phyloP scores from a whole-genome alignment of 345 rosid genomes.

The Garcia nutans region DNA sequence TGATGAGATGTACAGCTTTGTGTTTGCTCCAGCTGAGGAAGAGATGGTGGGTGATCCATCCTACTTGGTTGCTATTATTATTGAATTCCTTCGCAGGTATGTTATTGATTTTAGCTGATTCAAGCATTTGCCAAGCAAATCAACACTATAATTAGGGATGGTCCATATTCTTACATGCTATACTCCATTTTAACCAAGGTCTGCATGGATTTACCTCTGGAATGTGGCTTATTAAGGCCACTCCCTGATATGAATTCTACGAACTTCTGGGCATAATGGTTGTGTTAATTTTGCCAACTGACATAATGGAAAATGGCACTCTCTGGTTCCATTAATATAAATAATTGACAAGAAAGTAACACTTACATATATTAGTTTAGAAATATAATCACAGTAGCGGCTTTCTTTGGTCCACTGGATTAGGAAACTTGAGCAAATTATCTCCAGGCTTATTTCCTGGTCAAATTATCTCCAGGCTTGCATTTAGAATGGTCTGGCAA shows the following conservation, averaged over 20 bases:
- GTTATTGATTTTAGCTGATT: constrained; percentile 14
- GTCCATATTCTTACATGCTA: background rate
- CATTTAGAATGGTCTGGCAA: background rate
- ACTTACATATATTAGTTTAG: background rate
- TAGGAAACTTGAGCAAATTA: constrained; percentile 3
- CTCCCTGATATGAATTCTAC: background rate
- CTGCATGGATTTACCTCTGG: background rate
- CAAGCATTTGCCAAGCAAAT: background rate
- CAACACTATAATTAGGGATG: background rate
- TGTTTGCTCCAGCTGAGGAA: constrained; percentile 86
- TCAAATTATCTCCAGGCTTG: background rate
- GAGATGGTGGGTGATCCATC: constrained; percentile 83
- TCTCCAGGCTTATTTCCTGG: no score
- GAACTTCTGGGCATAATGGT: background rate
- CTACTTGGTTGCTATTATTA: constrained; percentile 74
- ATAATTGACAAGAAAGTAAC: background rate
- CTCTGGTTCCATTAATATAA: background rate
- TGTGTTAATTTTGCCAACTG: background rate
- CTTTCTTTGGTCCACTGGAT: background rate
- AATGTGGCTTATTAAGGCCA: background rate
- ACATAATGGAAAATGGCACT: background rate
- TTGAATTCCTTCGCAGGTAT: constrained; percentile 90
- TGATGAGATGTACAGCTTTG: constrained; percentile 81
- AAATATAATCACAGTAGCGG: background rate
- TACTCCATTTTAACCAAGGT: constrained; percentile 1